These are phyloP conservation scores for Euphorbia schlechtendalii DNA, from an alignment of 441 rosid species.

Conservation along the genomic window DNA sequence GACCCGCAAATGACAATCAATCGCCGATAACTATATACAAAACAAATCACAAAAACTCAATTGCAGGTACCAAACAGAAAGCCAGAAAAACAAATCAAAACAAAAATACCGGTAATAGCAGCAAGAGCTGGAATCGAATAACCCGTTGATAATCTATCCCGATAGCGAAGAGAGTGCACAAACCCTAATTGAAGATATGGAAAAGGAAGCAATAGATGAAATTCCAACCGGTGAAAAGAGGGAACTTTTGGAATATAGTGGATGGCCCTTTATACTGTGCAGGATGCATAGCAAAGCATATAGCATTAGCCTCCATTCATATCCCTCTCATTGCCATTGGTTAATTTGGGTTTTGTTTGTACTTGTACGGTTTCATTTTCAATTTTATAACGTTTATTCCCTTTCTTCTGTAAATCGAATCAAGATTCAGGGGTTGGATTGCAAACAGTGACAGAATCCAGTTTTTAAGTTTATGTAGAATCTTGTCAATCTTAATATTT, in stretches of 20 bases:
- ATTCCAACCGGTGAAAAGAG: constrained; percentile 13
- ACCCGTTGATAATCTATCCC: neutral
- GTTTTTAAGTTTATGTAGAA: neutral
- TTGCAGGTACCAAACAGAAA: too few relatives aligned
- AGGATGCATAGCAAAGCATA: neutral
- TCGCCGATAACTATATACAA: neutral
- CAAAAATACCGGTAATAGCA: neutral
- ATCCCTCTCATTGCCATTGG: neutral
- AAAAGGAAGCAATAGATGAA: neutral
- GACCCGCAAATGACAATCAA: neutral
- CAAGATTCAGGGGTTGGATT: neutral
- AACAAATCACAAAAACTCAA: too few relatives aligned
- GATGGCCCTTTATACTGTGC: constrained; percentile 3
- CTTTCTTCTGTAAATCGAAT: neutral
- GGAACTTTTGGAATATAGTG: constrained; percentile 13
- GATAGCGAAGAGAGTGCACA: neutral
- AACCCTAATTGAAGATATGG: constrained; percentile 27
- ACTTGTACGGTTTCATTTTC: neutral
- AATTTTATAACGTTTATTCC: neutral
- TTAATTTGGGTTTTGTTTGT: neutral
- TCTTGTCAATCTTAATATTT: neutral
- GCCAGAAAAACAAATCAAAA: neutral
- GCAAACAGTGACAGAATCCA: constrained; percentile 3
- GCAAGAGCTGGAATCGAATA: constrained; percentile 3
- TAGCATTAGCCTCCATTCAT: constrained; percentile 9